Conservation (phyloP, 2,329 filamentous ascomycete genomes). For the Ophiobolus disseminans region DNA sequence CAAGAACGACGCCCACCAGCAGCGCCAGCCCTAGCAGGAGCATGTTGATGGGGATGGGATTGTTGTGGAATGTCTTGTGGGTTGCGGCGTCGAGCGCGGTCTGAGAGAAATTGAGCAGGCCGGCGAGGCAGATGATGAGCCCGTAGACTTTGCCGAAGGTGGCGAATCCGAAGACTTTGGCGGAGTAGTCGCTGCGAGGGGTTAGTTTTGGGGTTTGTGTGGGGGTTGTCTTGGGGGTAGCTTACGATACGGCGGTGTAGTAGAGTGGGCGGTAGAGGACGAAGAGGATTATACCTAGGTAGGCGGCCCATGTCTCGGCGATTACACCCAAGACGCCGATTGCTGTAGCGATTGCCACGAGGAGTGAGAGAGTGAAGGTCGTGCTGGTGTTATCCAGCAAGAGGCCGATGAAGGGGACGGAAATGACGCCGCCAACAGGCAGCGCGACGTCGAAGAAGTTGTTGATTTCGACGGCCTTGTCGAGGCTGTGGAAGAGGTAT, state of each 20-base stretch:
- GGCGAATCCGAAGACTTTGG: slow-evolving; percentile 89
- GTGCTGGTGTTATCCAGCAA: slow-evolving; percentile 81
- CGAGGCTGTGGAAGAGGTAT: slow-evolving; percentile 70
- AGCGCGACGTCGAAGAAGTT: slow-evolving; percentile 86
- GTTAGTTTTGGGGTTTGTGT: slow-evolving; percentile 8
- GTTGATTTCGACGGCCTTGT: slow-evolving; percentile 73
- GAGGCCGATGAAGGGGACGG: slow-evolving; percentile 83
- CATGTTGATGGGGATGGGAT: slow-evolving; percentile 80
- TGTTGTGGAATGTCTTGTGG: slow-evolving; percentile 71
- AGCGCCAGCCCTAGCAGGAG: slow-evolving; percentile 69
- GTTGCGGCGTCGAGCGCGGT: slow-evolving; percentile 80
- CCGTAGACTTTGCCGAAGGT: slow-evolving; percentile 96
- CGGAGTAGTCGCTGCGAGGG: slow-evolving; percentile 71
- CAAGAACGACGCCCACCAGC: slow-evolving; percentile 69
- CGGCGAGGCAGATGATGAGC: slow-evolving; percentile 83
- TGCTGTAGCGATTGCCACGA: slow-evolving; percentile 73
- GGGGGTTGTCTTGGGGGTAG: neutral
- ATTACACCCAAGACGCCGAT: slow-evolving; percentile 82
- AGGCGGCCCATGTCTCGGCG: slow-evolving; percentile 73
- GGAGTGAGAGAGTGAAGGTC: slow-evolving; percentile 69
- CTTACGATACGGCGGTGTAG: slow-evolving; percentile 81
- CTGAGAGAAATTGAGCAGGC: slow-evolving; percentile 84
- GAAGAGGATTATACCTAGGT: slow-evolving; percentile 78
- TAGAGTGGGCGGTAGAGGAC: slow-evolving; percentile 88
- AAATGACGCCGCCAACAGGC: slow-evolving; percentile 81